Base-by-base conservation (phyloP, 345 rosid genomes). In the Durio zibethinus region DNA sequence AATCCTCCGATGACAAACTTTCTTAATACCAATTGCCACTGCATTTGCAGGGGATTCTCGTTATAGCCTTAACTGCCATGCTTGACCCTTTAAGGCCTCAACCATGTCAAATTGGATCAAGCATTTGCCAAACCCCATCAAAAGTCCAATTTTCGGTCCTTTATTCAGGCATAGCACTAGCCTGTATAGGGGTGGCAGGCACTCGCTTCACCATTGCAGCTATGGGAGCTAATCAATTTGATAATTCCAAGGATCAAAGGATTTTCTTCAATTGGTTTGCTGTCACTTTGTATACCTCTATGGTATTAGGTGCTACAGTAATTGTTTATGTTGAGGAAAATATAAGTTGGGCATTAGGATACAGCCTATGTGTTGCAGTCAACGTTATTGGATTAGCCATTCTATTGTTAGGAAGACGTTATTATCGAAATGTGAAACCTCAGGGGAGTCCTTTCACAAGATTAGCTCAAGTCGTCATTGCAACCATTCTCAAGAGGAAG, bases 211-310 rank as follows among this genome's bases (percentile, higher is more conserved):
- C 83, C 0, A 53, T 77, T 1, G 82, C 85, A 15, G 73, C 88
- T 0, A 72, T 88, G 11, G 90, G 87, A 12, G 90, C 92, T 29
- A 81, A 87, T 80, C 94, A 86, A 54, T 84, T 84, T 15, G 66
- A 78, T 15, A 77, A 81, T n/a, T 79, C 72, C 7, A 74, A 81
- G 35, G 83, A 86, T 73, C 85, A 77, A 82, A 79, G 48, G 7
- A 59, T 50, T 29, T 90, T 84, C 79, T 90, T 88, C 79, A 86
- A 85, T 75, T 87, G 87, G 90, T 89, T 45, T 62, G 82, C 87
- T 79, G 65, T 87, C 31, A 70, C 76, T 0, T 1, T 77, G 27
- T 84, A 89, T 59, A 23, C 61, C 0, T 76, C 77, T 3, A 57
- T 47, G 0, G 77, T 77, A n/a, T 33, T 81, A 12, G 64, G 85